Conservation (phyloP, 2,329 filamentous ascomycete genomes). For the Alternaria gansuensis region DNA sequence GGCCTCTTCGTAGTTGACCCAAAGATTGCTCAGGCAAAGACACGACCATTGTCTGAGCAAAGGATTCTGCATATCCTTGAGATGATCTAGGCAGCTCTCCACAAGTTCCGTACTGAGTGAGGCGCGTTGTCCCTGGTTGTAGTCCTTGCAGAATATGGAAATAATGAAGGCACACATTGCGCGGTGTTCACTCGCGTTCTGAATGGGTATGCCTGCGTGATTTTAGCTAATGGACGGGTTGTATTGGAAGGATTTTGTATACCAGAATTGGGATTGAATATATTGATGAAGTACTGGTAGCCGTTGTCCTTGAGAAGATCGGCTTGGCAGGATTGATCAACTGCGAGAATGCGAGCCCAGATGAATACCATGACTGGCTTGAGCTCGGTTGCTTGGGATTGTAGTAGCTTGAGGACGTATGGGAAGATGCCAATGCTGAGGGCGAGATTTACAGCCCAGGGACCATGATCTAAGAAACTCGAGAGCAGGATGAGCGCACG, state of each 20-base stretch:
- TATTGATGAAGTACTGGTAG: constrained; percentile 94
- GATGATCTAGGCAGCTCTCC: constrained; percentile 82
- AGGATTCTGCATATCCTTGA: constrained; percentile 86
- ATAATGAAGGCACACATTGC: constrained; percentile 99
- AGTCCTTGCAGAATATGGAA: constrained; percentile 95
- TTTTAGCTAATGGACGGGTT: constrained; percentile 17
- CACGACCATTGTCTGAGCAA: constrained; percentile 94
- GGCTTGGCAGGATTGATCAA: constrained; percentile 91
- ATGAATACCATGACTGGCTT: constrained; percentile 99
- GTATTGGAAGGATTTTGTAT: constrained; percentile 3
- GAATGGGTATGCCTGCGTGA: constrained; percentile 73
- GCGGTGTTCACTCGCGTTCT: constrained; percentile 91
- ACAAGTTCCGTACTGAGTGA: constrained; percentile 92
- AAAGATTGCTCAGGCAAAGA: constrained; percentile 92
- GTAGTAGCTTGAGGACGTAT: constrained; percentile 95
- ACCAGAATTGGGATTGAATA: constrained; percentile 81
- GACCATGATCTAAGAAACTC: constrained; percentile 92
- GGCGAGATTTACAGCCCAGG: constrained; percentile 98
- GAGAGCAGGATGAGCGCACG: constrained; percentile 90
- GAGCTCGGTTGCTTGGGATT: constrained; percentile 91
- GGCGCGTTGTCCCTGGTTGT: constrained; percentile 88
- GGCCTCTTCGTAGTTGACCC: constrained; percentile 88
- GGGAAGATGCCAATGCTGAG: constrained; percentile 98
- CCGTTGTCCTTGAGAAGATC: constrained; percentile 97
- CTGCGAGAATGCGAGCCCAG: constrained; percentile 94